Percentiles rank a stretch among this genome's conserved stretches.
Conservation (phyloP, 352 stramenopile genomes). For the Plasmopara halstedii region DNA sequence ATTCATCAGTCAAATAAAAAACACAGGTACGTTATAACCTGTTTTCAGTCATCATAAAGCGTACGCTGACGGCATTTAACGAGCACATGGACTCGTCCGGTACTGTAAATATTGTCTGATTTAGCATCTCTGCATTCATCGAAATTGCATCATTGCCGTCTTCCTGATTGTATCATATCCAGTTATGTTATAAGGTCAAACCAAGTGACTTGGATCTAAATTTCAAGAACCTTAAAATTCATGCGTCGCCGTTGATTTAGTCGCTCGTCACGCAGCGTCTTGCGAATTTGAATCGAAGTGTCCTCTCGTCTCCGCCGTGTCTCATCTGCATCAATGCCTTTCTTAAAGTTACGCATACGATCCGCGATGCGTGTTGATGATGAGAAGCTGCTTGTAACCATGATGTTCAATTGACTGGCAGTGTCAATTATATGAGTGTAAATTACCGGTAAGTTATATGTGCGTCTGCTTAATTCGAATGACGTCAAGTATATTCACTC, state of each 20-base stretch:
- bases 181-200: not conserved
- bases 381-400: conserved; percentile 23
- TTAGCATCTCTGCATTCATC: conserved; percentile 1
- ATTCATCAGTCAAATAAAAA: not conserved
- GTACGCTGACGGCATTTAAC: conserved; percentile 32
- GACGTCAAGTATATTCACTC: too few relatives aligned
- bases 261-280: conserved; percentile 77
- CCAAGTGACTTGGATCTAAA: not conserved
- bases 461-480: too few relatives aligned
- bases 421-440: too few relatives aligned
- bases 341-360: conserved; percentile 84
- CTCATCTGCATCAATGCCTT: conserved; percentile 76
- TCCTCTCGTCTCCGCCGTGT: conserved; percentile 71
- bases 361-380: conserved; percentile 30
- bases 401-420: too few relatives aligned
- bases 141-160: conserved; percentile 1
- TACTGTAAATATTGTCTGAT: conserved; percentile 3
- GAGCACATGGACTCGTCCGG: conserved; percentile 15
- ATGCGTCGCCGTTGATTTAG: conserved; percentile 82
- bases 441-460: too few relatives aligned
- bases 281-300: conserved; percentile 83
- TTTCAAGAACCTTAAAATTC: conserved; percentile 24
- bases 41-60: conserved; percentile 2
- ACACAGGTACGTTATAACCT: too few relatives aligned
- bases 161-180: conserved; percentile 1